Evolutionary conservation across 345 rosid genomes (phyloP).

Genomic region (Odontarrhena argentea): DNA sequence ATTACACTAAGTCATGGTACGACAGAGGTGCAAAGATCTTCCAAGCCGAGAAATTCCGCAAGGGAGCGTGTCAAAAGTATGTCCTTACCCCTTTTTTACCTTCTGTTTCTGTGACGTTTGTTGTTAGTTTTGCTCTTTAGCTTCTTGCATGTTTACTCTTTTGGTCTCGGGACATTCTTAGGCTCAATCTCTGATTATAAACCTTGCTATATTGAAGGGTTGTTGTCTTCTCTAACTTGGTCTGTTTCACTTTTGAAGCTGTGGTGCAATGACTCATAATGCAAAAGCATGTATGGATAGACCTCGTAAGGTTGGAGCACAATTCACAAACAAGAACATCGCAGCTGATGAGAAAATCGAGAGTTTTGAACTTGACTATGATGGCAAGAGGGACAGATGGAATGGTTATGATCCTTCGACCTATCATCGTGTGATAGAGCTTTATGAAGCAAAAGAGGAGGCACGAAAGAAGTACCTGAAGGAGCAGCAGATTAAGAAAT

Average conservation of each 20-base stretch:
- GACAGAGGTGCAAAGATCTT: constrained; percentile 68
- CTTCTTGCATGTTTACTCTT: background rate
- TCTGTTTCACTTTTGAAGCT: constrained; percentile 42
- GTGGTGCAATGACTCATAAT: constrained; percentile 91
- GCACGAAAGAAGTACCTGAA: constrained; percentile 72
- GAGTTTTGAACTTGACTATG: constrained; percentile 79
- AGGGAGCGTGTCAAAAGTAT: constrained; percentile 79
- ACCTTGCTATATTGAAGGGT: constrained; percentile 3
- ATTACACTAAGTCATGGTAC: constrained; percentile 76
- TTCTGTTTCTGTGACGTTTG: background rate
- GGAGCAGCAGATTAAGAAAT: constrained; percentile 78
- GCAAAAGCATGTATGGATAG: constrained; percentile 79
- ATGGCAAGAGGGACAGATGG: constrained; percentile 92
- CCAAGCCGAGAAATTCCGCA: constrained; percentile 73
- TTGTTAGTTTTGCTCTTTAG: background rate
- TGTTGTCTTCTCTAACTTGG: constrained; percentile 14
- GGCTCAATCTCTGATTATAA: background rate
- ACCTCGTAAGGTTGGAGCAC: constrained; percentile 76
- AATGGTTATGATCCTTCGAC: constrained; percentile 79
- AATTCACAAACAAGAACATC: constrained; percentile 69
- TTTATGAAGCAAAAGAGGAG: constrained; percentile 77
- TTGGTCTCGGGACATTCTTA: background rate
- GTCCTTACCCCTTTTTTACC: constrained; percentile 9
- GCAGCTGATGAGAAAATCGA: constrained; percentile 89
- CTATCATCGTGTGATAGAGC: constrained; percentile 70